Conservation (phyloP, 192 early-diverging fungal genomes). For the Linnemannia schmuckeri region DNA sequence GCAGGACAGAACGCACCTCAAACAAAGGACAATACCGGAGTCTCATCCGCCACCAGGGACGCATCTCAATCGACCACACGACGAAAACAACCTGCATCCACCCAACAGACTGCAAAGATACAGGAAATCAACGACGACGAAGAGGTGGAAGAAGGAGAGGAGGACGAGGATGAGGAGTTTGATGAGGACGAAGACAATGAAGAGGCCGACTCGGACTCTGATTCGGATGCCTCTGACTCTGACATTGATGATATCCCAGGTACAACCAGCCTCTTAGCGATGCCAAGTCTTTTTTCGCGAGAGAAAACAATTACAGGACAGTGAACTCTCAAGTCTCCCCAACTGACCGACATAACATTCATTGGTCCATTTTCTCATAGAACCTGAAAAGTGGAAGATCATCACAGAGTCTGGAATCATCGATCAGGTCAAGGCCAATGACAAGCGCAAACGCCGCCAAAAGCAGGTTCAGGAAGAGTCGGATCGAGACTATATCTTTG, state of each 20-base stretch:
- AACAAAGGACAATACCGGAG: conserved; percentile 17
- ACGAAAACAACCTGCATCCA: conserved; percentile 2
- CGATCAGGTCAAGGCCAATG: conserved; percentile 13
- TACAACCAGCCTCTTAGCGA: not conserved
- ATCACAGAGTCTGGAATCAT: conserved; percentile 49
- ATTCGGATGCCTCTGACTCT: conserved; percentile 23
- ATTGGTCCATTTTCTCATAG: conserved; percentile 1
- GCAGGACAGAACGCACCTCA: conserved; percentile 22
- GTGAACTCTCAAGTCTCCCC: not conserved
- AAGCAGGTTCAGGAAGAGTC: not conserved
- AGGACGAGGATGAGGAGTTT: conserved; percentile 12
- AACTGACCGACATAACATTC: not conserved
- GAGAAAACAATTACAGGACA: not conserved
- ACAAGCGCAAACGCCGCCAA: conserved; percentile 13
- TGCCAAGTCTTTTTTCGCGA: not conserved
- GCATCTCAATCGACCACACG: conserved; percentile 17
- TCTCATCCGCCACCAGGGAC: conserved; percentile 25
- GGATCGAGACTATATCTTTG: conserved; percentile 48
- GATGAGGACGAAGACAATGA: conserved; percentile 8
- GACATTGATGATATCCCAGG: conserved; percentile 49
- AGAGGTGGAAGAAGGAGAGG: not conserved
- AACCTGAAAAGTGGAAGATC: conserved; percentile 51
- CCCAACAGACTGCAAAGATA: conserved; percentile 19
- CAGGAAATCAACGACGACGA: conserved; percentile 25
- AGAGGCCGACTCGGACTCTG: conserved; percentile 2